phyloP scores from a whole-genome alignment of 176 grass and related monocot genomes.

The Otatea glauca region DNA sequence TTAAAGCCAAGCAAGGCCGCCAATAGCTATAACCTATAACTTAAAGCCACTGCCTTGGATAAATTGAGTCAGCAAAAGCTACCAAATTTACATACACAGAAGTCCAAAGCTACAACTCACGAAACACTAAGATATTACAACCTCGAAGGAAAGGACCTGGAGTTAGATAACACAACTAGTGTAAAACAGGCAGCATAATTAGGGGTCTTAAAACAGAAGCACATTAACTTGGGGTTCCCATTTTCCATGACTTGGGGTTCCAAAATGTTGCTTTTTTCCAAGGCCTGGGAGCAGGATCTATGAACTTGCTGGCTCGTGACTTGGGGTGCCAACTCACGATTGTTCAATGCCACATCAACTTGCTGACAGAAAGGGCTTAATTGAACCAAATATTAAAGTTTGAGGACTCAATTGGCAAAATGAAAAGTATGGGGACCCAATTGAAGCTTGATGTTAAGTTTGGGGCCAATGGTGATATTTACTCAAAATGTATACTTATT shows the following conservation, averaged over 20 bases:
- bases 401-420: conserved; percentile 15
- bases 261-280: neutral
- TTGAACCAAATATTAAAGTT: conserved; percentile 11
- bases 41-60: neutral
- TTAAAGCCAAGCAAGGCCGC: conserved; percentile 7
- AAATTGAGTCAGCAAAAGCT: neutral
- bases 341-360: conserved; percentile 4
- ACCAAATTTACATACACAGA: conserved; percentile 14
- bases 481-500: neutral
- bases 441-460: conserved; percentile 25
- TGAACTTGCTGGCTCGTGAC: neutral
- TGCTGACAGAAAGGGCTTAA: conserved; percentile 8
- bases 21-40: conserved; percentile 8
- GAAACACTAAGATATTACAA: conserved; percentile 10
- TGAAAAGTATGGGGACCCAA: neutral
- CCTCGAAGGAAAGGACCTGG: neutral
- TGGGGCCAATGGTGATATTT: conserved; percentile 20
- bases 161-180: neutral
- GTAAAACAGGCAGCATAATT: conserved; percentile 18
- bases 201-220: neutral
- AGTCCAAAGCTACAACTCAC: neutral
- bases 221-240: neutral
- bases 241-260: conserved; percentile 30
- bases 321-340: conserved; percentile 20
- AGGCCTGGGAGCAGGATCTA: neutral